Evolutionary conservation across 2,329 filamentous ascomycete species (phyloP).

Genomic region (Penicillium sclerotiorum): DNA sequence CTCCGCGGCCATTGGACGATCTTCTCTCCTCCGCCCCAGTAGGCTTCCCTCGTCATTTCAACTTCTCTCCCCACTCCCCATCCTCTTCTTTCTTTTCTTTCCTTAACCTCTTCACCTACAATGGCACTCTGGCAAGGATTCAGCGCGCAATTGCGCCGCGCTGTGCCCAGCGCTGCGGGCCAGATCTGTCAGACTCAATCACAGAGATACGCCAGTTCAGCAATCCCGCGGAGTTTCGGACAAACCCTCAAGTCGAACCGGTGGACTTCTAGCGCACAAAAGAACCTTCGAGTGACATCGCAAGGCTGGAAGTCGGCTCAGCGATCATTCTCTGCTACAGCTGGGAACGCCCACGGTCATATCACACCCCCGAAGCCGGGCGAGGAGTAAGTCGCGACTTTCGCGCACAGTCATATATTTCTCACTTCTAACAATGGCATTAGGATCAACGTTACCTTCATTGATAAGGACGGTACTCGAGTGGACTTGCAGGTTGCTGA

Average conservation of each 20-base stretch:
- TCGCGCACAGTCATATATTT: background rate
- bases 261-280: constrained; percentile 13
- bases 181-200: constrained; percentile 44
- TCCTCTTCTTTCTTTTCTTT: constrained; percentile 21
- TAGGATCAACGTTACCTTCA: constrained; percentile 85
- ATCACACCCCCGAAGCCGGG: constrained; percentile 81
- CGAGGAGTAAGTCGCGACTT: constrained; percentile 72
- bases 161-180: constrained; percentile 60
- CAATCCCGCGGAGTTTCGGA: constrained; percentile 22
- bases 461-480: constrained; percentile 82
- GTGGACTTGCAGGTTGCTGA: constrained; percentile 77
- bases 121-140: constrained; percentile 41
- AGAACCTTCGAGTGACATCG: constrained; percentile 16
- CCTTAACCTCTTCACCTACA: constrained; percentile 10
- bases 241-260: constrained; percentile 17
- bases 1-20: constrained; percentile 28
- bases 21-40: constrained; percentile 12
- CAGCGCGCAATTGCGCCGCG: constrained; percentile 41
- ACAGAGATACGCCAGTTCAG: constrained; percentile 32
- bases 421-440: constrained; percentile 3
- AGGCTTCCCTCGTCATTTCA: constrained; percentile 21
- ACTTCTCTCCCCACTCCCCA: constrained; percentile 28
- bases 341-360: constrained; percentile 70
- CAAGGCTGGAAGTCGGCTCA: constrained; percentile 30
- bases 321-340: constrained; percentile 67